phyloP scores from a whole-genome alignment of 805 yeast species.

The Huiozyma naganishii region DNA sequence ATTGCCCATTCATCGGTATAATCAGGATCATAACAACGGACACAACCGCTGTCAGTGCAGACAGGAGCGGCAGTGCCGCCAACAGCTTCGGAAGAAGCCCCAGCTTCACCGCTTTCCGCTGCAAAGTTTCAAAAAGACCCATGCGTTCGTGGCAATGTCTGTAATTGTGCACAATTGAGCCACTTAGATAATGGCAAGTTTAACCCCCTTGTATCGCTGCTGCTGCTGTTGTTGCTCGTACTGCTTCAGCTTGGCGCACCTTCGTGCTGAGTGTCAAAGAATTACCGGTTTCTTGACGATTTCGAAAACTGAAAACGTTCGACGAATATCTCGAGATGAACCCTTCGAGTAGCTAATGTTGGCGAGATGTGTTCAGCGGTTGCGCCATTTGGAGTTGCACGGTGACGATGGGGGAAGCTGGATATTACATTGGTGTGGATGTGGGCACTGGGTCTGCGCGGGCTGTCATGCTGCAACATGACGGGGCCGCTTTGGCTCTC shows the following conservation, averaged over 20 bases:
- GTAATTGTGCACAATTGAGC: no score
- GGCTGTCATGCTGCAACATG: constrained; percentile 79
- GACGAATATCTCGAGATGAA: no score
- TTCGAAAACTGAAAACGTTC: no score
- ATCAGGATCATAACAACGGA: constrained; percentile 51
- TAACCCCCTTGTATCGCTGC: no score
- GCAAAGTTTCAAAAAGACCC: constrained; percentile 26
- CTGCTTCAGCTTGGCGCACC: no score
- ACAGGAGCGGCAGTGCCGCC: constrained; percentile 33
- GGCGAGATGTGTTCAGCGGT: no score
- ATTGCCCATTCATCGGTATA: constrained; percentile 70
- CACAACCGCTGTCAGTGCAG: constrained; percentile 31
- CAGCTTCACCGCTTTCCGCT: constrained; percentile 32
- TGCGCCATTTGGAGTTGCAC: no score
- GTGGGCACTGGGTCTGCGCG: constrained; percentile 98
- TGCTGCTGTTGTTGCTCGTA: background rate
- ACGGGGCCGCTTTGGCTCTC: constrained; percentile 70
- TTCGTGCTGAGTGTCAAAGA: no score
- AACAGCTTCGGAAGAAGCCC: constrained; percentile 40
- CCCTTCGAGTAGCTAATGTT: no score
- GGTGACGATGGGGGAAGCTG: no score
- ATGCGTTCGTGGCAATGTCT: constrained; percentile 4
- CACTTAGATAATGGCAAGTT: no score
- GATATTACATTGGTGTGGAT: constrained; percentile 71
- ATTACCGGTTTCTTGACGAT: no score